Evolutionary conservation across 2,329 filamentous ascomycete species (phyloP).

Genomic region (Lanzia echinophila): DNA sequence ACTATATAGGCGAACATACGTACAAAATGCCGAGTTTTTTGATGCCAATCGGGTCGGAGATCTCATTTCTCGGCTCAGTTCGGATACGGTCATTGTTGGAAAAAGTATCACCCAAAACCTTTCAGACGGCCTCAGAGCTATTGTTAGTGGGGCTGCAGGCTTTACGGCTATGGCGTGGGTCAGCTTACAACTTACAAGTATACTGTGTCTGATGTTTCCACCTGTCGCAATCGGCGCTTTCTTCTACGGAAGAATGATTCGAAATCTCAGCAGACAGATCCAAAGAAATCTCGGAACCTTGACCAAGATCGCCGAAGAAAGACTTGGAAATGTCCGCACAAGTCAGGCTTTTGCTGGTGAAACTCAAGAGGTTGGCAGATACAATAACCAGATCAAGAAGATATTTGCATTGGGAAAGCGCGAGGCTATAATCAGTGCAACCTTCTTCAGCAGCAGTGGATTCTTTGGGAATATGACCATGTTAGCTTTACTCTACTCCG

Average conservation of each 20-base stretch:
- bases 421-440: constrained; percentile 83
- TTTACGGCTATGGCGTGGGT: constrained; percentile 95
- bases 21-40: constrained; percentile 99
- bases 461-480: constrained; percentile 97
- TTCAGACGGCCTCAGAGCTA: constrained; percentile 85
- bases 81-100: constrained; percentile 94
- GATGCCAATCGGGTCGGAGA: constrained; percentile 96
- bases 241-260: constrained; percentile 82
- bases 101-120: constrained; percentile 98
- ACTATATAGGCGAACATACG: constrained; percentile 83
- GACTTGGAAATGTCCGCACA: constrained; percentile 93
- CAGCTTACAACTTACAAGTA: constrained; percentile 80
- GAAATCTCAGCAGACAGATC: constrained; percentile 84
- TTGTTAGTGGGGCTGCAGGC: constrained; percentile 85
- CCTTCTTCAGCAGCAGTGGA: constrained; percentile 81
- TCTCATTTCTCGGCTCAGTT: constrained; percentile 88
- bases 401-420: constrained; percentile 84
- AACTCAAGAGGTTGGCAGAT: constrained; percentile 79
- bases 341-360: constrained; percentile 95
- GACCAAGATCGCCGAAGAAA: constrained; percentile 96
- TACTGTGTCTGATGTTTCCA: constrained; percentile 81
- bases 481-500: constrained; percentile 79
- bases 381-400: constrained; percentile 85
- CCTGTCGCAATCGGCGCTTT: constrained; percentile 87
- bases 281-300: constrained; percentile 89